Evolutionary conservation across 2,329 filamentous ascomycete species (phyloP).

Genomic region (Pseudomassariella vexata): DNA sequence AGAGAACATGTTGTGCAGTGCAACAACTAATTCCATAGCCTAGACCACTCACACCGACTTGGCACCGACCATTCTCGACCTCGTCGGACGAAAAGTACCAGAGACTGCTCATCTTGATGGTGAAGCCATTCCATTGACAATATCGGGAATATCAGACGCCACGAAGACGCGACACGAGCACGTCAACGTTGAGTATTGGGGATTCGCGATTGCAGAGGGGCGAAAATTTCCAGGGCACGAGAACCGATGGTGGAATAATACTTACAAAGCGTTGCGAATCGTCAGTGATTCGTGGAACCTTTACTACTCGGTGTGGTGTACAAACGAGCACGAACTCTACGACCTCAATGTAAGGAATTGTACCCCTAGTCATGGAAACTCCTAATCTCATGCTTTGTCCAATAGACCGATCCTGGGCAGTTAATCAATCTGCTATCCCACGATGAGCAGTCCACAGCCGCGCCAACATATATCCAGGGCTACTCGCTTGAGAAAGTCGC

Average conservation of each 20-base stretch:
- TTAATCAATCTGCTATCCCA: slow-evolving; percentile 38
- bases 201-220: slow-evolving; percentile 13
- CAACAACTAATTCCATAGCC: too few species aligned
- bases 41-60: slow-evolving; percentile 40
- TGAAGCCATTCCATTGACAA: slow-evolving; percentile 2
- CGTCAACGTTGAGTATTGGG: slow-evolving; percentile 38
- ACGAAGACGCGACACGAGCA: slow-evolving; percentile 28
- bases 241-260: slow-evolving; percentile 23
- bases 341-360: slow-evolving; percentile 42
- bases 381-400: neutral
- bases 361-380: neutral
- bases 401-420: slow-evolving; percentile 46
- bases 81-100: slow-evolving; percentile 26
- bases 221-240: slow-evolving; percentile 1
- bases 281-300: slow-evolving; percentile 12
- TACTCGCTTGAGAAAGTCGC: slow-evolving; percentile 32
- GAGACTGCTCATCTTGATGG: slow-evolving; percentile 15
- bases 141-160: neutral
- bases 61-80: slow-evolving; percentile 36
- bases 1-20: too few species aligned
- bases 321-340: slow-evolving; percentile 60
- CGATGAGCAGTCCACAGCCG: too few species aligned
- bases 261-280: slow-evolving; percentile 39
- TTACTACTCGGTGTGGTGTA: slow-evolving; percentile 56
- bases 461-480: slow-evolving; percentile 29